Evolutionary conservation across 352 stramenopile genomes (phyloP), one percentile per base, ranked within the genome.

Genomic region (Globisporangium yorkense): DNA sequence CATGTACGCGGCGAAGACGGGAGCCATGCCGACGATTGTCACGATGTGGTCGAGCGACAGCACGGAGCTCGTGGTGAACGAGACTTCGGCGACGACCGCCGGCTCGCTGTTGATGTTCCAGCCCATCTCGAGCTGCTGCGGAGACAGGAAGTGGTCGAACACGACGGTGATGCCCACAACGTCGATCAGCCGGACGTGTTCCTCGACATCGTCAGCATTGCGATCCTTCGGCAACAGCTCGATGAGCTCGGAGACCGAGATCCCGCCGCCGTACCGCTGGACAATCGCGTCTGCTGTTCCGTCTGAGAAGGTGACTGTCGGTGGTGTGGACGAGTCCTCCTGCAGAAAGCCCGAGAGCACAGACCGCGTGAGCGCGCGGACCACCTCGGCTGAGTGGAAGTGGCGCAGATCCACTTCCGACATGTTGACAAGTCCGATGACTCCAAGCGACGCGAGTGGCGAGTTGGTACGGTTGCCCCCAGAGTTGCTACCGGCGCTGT

Each of bases 51-150:
- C 35, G 35, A 40, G 8, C 35, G 35, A 15, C 35, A 40, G 35
- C 35, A 40, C 8, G 35, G 35, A 56, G 0, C 60, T 54, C 12
- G 65, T 63, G 18, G 60, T 62, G 39, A 74, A 66, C 5, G 68
- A 72, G 51, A 79, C 61, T 40, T 79, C 71, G 7, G 71, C 71
- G n/a, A 76, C 13, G 59, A 79, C 68, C 1, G 71, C 71, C 4
- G 60, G 45, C 45, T 79, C 71, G 40, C 48, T 59, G 37, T 79
- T 79, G 16, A 79, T 56, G 18, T 76, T 79, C 1, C 67, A 37
- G 1, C 65, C 71, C 68, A 72, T 71, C 1, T 60, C 72, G 18
- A 79, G 60, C 41, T 72, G 54, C 41, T 76, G 71, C 0, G 67
- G 54, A 10, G 62, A 51, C 5, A 72, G 41, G 50, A 68, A 79